Percentiles rank a stretch among this genome's conserved stretches.
Evolutionary conservation across 106 monocot species (phyloP).

Genomic region (Apostasia shenzhenica): DNA sequence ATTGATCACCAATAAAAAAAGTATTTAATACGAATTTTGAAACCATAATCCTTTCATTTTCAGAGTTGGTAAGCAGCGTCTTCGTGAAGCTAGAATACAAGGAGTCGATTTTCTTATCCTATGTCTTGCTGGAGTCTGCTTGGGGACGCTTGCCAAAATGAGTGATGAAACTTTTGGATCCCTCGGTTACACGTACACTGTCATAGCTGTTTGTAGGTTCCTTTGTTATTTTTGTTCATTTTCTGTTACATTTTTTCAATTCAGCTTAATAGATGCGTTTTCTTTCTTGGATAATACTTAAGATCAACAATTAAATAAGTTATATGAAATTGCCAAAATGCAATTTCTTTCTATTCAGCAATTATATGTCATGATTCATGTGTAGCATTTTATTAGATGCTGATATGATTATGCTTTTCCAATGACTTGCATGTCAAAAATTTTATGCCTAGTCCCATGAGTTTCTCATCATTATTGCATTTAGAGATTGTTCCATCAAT

Average conservation of each 20-base stretch:
- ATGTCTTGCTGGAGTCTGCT: slow-evolving; percentile 80
- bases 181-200: slow-evolving; percentile 80
- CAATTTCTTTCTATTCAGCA: no score
- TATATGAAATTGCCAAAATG: no score
- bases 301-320: no score
- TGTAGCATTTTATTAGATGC: no score
- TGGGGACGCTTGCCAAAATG: slow-evolving; percentile 80
- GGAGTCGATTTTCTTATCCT: slow-evolving; percentile 87
- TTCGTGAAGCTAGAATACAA: slow-evolving; percentile 87
- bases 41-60: slow-evolving; percentile 3
- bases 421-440: no score
- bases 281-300: no score
- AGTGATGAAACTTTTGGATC: slow-evolving; percentile 73
- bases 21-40: neutral
- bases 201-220: slow-evolving; percentile 98
- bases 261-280: no score
- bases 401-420: no score
- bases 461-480: no score
- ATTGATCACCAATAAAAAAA: neutral
- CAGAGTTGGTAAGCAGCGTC: slow-evolving; percentile 87
- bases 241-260: neutral
- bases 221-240: neutral
- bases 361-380: no score
- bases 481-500: no score
- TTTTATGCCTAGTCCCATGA: no score